phyloP scores from a whole-genome alignment of 352 stramenopile species.

The Globisporangium ultimum region DNA sequence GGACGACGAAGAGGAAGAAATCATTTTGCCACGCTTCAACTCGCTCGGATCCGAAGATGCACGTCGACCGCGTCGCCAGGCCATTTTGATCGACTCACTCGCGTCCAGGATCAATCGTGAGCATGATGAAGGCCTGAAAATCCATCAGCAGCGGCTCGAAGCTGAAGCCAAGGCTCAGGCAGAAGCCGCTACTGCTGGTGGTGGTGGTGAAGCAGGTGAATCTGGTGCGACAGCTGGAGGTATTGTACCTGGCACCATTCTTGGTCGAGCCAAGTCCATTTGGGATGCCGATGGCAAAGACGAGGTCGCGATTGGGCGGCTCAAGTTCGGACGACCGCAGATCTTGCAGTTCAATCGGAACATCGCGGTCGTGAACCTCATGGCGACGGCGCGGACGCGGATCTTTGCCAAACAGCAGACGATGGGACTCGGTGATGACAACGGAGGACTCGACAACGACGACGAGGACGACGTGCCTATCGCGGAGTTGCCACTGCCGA shows the following conservation, averaged over 20 bases:
- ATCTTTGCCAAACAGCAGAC: conserved; percentile 13
- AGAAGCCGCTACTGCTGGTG: conserved; percentile 1
- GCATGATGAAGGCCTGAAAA: conserved; percentile 46
- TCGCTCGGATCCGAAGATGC: conserved; percentile 60
- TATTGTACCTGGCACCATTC: background rate
- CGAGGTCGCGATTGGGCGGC: conserved; percentile 26
- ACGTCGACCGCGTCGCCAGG: conserved; percentile 45
- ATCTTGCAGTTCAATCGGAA: conserved; percentile 40
- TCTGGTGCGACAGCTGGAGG: background rate
- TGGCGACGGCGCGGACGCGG: conserved; percentile 37
- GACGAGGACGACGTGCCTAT: conserved; percentile 11
- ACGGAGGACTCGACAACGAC: no score
- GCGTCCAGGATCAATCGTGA: conserved; percentile 47
- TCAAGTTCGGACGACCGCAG: conserved; percentile 45
- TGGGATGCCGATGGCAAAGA: conserved; percentile 17
- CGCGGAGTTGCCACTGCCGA: conserved; percentile 28
- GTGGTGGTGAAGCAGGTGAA: background rate
- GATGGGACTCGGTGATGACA: no score
- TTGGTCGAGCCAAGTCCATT: background rate
- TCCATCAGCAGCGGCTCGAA: conserved; percentile 16
- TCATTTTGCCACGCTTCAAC: conserved; percentile 58
- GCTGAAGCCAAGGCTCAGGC: conserved; percentile 14
- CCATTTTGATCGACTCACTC: conserved; percentile 53
- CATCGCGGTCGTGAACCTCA: conserved; percentile 30
- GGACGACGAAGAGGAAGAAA: conserved; percentile 28